Evolutionary conservation across 2,329 filamentous ascomycete species (phyloP).

Genomic region (Geosmithia flava): DNA sequence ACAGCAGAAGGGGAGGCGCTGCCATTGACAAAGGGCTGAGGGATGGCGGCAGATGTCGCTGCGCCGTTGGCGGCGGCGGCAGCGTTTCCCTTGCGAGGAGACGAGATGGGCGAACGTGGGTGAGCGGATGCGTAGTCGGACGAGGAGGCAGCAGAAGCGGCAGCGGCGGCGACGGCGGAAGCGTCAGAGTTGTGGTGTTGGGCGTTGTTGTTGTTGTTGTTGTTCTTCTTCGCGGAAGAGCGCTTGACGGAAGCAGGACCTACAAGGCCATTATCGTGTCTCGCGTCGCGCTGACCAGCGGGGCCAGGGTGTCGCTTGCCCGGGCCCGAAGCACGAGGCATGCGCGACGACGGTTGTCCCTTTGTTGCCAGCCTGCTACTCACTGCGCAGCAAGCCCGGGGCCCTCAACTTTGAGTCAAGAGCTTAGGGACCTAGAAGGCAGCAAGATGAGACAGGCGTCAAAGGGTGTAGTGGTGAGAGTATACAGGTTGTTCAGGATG

Average conservation of each 20-base stretch:
- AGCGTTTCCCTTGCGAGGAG: slow-evolving; percentile 3
- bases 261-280: slow-evolving; percentile 82
- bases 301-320: slow-evolving; percentile 51
- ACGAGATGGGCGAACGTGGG: slow-evolving; percentile 16
- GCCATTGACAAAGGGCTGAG: slow-evolving; percentile 19
- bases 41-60: slow-evolving; percentile 2
- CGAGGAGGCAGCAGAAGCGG: too few relatives aligned
- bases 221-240: slow-evolving; percentile 29
- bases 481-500: not conserved
- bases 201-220: slow-evolving; percentile 23
- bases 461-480: not conserved
- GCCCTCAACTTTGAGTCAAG: not conserved
- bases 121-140: slow-evolving; percentile 2
- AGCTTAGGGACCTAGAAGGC: not conserved
- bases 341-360: slow-evolving; percentile 22
- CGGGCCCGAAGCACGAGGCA: slow-evolving; percentile 48
- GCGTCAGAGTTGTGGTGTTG: slow-evolving; percentile 14
- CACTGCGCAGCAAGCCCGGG: not conserved
- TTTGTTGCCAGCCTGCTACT: not conserved
- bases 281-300: slow-evolving; percentile 55
- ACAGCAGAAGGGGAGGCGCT: slow-evolving; percentile 5
- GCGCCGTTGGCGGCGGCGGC: not conserved
- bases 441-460: not conserved
- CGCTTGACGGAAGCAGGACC: slow-evolving; percentile 33
- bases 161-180: slow-evolving; percentile 10